Evolutionary conservation across 192 early-diverging fungal species (phyloP).

Genomic region (Podila clonocystis): DNA sequence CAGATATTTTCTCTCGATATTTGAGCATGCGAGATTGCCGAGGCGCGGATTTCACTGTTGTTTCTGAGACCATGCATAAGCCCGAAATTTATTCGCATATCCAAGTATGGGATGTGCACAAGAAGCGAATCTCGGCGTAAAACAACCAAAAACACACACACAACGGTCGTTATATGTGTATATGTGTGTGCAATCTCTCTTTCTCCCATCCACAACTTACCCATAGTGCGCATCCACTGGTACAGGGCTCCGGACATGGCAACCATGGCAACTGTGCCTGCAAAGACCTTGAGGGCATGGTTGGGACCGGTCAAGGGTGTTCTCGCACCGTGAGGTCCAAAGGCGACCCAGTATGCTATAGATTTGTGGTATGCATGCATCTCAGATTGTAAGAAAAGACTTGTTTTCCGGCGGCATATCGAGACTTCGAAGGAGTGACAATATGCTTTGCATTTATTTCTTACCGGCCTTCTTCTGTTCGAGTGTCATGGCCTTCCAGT

Average conservation of each 20-base stretch:
- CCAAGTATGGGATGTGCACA: constrained; percentile 1
- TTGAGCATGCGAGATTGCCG: too few relatives aligned
- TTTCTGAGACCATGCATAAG: background rate
- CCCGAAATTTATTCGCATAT: background rate
- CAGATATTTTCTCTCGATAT: too few relatives aligned
- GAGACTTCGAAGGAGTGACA: too few relatives aligned
- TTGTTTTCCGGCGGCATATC: too few relatives aligned
- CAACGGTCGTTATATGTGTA: background rate
- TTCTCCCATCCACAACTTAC: constrained; percentile 21
- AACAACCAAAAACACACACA: background rate
- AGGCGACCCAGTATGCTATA: constrained; percentile 88
- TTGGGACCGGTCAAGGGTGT: constrained; percentile 72
- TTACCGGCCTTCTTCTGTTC: constrained; percentile 93
- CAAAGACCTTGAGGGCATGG: constrained; percentile 69
- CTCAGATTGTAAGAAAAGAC: too few relatives aligned
- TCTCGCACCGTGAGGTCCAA: constrained; percentile 88
- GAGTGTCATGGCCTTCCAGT: constrained; percentile 90
- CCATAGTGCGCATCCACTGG: constrained; percentile 54
- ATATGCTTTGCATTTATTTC: constrained; percentile 6
- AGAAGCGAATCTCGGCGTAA: too few relatives aligned
- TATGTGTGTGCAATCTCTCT: too few relatives aligned
- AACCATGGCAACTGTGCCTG: constrained; percentile 65
- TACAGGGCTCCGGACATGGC: constrained; percentile 59
- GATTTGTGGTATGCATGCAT: background rate
- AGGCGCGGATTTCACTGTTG: background rate